Percentiles rank a stretch among this genome's conserved stretches.
phyloP scores from a whole-genome alignment of 1,284 basidiomycete species.

The Irpex sp. region DNA sequence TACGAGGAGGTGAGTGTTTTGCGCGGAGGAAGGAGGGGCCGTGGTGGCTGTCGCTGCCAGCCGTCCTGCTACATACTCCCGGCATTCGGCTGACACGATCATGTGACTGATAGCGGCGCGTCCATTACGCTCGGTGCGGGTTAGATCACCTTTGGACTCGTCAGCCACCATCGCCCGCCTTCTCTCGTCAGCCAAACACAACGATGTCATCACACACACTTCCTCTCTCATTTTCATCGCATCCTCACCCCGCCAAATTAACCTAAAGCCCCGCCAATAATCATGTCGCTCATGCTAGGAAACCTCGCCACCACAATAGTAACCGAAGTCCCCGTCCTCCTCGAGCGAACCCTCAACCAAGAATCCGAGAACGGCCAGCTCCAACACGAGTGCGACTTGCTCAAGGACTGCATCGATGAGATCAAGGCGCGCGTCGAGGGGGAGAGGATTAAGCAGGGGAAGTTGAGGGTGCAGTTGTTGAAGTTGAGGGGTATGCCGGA shows the following conservation, averaged over 20 bases:
- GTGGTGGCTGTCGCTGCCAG: too few relatives aligned
- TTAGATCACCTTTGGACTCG: background rate
- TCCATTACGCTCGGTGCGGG: too few relatives aligned
- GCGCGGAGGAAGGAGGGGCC: background rate
- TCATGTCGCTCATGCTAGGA: background rate
- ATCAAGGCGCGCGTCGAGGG: conserved; percentile 14
- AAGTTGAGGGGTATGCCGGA: conserved; percentile 5
- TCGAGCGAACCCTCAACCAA: conserved; percentile 17
- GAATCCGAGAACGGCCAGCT: conserved; percentile 17
- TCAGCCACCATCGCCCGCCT: too few relatives aligned
- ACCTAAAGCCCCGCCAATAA: background rate
- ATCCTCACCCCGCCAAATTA: too few relatives aligned
- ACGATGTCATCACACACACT: too few relatives aligned
- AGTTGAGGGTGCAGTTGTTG: conserved; percentile 16
- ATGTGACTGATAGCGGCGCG: background rate
- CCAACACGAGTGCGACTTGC: conserved; percentile 14
- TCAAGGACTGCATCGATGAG: conserved; percentile 12
- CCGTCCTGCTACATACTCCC: too few relatives aligned
- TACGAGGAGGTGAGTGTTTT: background rate
- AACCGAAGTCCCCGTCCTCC: conserved; percentile 13
- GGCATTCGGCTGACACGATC: background rate
- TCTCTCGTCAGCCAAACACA: too few relatives aligned
- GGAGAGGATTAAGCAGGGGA: conserved; percentile 18
- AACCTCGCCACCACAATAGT: conserved; percentile 8
- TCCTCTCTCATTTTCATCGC: too few relatives aligned